Conservation (phyloP, 1,284 basidiomycete genomes). For the Trichosporon faecale region DNA sequence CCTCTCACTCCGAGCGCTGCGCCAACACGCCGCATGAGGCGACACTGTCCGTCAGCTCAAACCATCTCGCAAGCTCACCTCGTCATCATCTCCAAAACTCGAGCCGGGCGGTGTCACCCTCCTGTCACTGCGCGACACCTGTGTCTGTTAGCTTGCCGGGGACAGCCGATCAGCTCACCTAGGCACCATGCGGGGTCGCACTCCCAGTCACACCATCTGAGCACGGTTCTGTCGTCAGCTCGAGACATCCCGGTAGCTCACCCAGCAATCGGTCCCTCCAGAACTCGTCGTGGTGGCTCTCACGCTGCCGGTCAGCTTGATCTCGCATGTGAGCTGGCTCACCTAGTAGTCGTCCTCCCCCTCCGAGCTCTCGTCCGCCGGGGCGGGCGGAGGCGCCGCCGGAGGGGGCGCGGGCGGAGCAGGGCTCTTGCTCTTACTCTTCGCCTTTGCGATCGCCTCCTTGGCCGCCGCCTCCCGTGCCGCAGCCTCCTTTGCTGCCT, state of each 20-base stretch:
- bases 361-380: conserved; percentile 21
- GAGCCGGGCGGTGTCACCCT: too few relatives aligned
- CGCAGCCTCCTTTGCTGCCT: neutral
- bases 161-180: too few relatives aligned
- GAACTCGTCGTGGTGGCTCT: neutral
- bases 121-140: too few relatives aligned
- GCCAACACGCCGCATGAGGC: too few relatives aligned
- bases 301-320: neutral
- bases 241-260: neutral
- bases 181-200: too few relatives aligned
- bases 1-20: too few relatives aligned
- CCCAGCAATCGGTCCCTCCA: neutral
- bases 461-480: neutral
- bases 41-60: too few relatives aligned
- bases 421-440: conserved; percentile 1
- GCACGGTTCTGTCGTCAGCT: too few relatives aligned
- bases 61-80: too few relatives aligned
- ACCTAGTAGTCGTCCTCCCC: conserved; percentile 25
- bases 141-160: too few relatives aligned
- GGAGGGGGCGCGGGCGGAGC: neutral
- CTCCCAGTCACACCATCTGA: too few relatives aligned
- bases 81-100: too few relatives aligned
- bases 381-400: neutral
- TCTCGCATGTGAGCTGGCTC: neutral
- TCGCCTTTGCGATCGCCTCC: neutral